Evolutionary conservation across 2,329 filamentous ascomycete species (phyloP), one percentile per base, ranked within the genome.

Genomic region (Xylaria polymorpha): DNA sequence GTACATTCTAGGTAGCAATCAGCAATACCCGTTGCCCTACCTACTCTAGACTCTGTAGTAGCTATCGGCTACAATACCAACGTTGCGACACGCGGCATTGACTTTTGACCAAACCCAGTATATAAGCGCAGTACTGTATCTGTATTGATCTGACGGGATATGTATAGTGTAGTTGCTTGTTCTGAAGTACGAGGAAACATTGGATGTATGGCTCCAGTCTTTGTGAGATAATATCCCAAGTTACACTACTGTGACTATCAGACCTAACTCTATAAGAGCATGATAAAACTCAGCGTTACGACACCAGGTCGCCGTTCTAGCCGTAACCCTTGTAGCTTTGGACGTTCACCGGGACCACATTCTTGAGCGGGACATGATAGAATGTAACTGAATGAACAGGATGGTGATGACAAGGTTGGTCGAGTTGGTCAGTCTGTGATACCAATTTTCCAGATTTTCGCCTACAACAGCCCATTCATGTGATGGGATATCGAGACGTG

Each of bases 171-270:
- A 58, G 39, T 51, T 25, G 15, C n/a, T 58, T 37, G 41, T 48
- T 18, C 32, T 41, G 56, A 50, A 61, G 41, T 22, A 35, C 60
- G 56, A 61, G 64, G 37, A 70, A 73, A 73, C 71, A n/a, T 29
- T 74, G 67, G 72, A 75, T n/a, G n/a, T n/a, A n/a, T n/a, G n/a
- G n/a, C n/a, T 74, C 69, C 69, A 70, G 71, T 69, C 71, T 70
- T 74, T 66, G 61, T 64, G 61, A 70, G 58, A 46, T 57, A 61
- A 51, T 29, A 29, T 29, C 25, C n/a, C n/a, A n/a, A n/a, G n/a
- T 29, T 29, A 29, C 25, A 71, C 32, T 72, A 67, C 62, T 14
- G 70, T 35, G 70, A 74, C 35, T 71, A 71, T 69, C 73, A n/a
- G 29, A 6, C n/a, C 29, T 14, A 20, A 7, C 20, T 37, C 35